A percentile compares a stretch with the other conserved stretches of the same genome.
These are phyloP conservation scores for Phytophthora sojae DNA, from an alignment of 352 stramenopile species.

Conservation along the genomic window DNA sequence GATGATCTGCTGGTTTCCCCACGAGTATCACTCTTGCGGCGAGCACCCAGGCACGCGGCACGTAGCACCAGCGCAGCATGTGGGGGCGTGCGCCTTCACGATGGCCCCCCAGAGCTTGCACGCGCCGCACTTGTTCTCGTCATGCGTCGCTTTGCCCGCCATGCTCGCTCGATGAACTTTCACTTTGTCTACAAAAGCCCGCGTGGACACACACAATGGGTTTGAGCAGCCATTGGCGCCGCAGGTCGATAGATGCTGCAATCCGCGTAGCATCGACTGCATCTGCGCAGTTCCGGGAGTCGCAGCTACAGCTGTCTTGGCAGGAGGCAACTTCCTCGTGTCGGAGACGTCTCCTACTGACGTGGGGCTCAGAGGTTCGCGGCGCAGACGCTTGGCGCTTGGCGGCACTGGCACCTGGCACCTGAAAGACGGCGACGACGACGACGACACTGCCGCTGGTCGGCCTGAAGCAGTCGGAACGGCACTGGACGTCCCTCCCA, in stretches of 20 bases:
- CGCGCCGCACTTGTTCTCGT: slow-evolving; percentile 50
- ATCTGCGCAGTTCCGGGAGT: slow-evolving; percentile 52
- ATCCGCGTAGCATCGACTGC: slow-evolving; percentile 62
- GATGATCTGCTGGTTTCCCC: slow-evolving; percentile 22
- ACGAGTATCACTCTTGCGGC: slow-evolving; percentile 11
- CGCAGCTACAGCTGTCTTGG: slow-evolving; percentile 16
- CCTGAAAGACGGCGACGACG: slow-evolving; percentile 12
- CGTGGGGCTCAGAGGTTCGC: slow-evolving; percentile 50
- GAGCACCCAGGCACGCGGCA: slow-evolving; percentile 59
- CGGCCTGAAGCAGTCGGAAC: background rate
- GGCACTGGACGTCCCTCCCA: background rate
- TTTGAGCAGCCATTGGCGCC: slow-evolving; percentile 47
- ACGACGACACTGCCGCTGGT: background rate
- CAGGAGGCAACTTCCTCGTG: slow-evolving; percentile 29
- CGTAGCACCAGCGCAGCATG: slow-evolving; percentile 25
- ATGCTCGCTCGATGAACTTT: slow-evolving; percentile 40
- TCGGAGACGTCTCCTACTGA: slow-evolving; percentile 55
- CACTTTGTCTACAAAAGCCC: slow-evolving; percentile 67
- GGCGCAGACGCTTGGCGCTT: slow-evolving; percentile 40
- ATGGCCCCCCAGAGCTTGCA: slow-evolving; percentile 69
- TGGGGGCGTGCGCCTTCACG: slow-evolving; percentile 39
- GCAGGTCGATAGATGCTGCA: slow-evolving; percentile 56
- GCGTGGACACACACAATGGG: slow-evolving; percentile 61
- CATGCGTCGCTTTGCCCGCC: slow-evolving; percentile 34
- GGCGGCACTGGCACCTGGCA: slow-evolving; percentile 21